Evolutionary conservation across 768 basidiomycete genomes (phyloP).

Genomic region (Kwoniella botswanensis): DNA sequence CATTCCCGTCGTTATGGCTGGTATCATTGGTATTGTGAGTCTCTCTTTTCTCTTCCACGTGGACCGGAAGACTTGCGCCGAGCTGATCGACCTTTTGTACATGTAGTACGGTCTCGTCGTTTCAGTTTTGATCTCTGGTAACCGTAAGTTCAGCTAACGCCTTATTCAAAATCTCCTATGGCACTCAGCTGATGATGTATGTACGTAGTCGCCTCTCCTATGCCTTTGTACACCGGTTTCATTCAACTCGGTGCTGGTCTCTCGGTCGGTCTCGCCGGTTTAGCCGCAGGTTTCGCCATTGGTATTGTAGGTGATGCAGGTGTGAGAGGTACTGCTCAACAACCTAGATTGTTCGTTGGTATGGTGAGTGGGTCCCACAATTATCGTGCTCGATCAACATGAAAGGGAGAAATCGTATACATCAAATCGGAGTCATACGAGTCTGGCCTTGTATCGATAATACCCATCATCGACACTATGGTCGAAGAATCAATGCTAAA

Average conservation of each 20-base stretch:
- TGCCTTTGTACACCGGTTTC: slow-evolving; percentile 86
- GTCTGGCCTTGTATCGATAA: too few relatives aligned
- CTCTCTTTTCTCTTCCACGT: not conserved
- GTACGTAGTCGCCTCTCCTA: slow-evolving; percentile 68
- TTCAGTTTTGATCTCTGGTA: slow-evolving; percentile 90
- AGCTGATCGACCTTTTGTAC: not conserved
- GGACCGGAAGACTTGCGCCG: slow-evolving; percentile 1
- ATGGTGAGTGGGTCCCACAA: slow-evolving; percentile 63
- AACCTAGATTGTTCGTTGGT: slow-evolving; percentile 89
- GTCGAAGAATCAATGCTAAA: not conserved
- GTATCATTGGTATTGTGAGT: slow-evolving; percentile 94
- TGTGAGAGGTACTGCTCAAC: slow-evolving; percentile 96
- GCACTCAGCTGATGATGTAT: not conserved
- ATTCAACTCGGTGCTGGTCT: slow-evolving; percentile 72
- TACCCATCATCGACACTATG: too few relatives aligned
- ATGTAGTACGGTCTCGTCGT: slow-evolving; percentile 92
- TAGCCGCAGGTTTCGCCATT: slow-evolving; percentile 62
- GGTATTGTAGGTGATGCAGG: slow-evolving; percentile 99
- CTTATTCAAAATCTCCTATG: not conserved
- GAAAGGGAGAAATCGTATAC: too few relatives aligned
- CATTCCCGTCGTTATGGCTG: slow-evolving; percentile 98
- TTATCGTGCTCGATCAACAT: too few relatives aligned
- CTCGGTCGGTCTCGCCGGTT: slow-evolving; percentile 87
- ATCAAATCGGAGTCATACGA: not conserved
- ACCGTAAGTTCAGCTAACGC: slow-evolving; percentile 66